Evolutionary conservation across 2,329 filamentous ascomycete genomes (phyloP).

Genomic region (Hypoxylon sp.): DNA sequence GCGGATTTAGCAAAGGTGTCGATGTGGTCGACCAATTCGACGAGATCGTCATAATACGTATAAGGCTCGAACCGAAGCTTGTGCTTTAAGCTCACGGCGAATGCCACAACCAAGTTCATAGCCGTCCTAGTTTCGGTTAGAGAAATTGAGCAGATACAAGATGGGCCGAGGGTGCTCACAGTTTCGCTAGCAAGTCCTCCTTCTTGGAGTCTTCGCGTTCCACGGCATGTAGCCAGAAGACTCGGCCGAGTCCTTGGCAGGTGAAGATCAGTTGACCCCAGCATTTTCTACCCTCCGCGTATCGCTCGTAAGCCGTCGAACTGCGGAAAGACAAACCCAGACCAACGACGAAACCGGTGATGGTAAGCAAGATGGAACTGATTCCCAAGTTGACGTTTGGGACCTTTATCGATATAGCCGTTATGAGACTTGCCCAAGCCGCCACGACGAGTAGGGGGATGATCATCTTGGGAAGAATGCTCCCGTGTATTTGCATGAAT

Average conservation of each 20-base stretch:
- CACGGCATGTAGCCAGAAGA: constrained; percentile 84
- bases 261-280: constrained; percentile 75
- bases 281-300: constrained; percentile 72
- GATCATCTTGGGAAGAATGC: constrained; percentile 80
- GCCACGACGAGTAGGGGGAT: constrained; percentile 76
- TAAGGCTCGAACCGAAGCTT: constrained; percentile 88
- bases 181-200: constrained; percentile 77
- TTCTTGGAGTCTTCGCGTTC: constrained; percentile 74
- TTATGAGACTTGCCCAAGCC: constrained; percentile 77
- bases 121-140: constrained; percentile 63
- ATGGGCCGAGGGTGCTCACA: constrained; percentile 47
- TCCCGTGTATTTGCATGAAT: constrained; percentile 83
- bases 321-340: constrained; percentile 83
- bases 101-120: constrained; percentile 84
- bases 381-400: constrained; percentile 65
- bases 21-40: constrained; percentile 78
- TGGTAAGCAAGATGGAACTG: constrained; percentile 80
- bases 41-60: constrained; percentile 81
- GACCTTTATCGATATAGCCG: constrained; percentile 66
- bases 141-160: constrained; percentile 8
- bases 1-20: constrained; percentile 79
- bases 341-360: constrained; percentile 89
- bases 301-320: constrained; percentile 83
- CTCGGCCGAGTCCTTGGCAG: constrained; percentile 77
- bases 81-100: constrained; percentile 84